phyloP scores from a whole-genome alignment of 2,329 filamentous ascomycete genomes.

The Cercospora sp. region DNA sequence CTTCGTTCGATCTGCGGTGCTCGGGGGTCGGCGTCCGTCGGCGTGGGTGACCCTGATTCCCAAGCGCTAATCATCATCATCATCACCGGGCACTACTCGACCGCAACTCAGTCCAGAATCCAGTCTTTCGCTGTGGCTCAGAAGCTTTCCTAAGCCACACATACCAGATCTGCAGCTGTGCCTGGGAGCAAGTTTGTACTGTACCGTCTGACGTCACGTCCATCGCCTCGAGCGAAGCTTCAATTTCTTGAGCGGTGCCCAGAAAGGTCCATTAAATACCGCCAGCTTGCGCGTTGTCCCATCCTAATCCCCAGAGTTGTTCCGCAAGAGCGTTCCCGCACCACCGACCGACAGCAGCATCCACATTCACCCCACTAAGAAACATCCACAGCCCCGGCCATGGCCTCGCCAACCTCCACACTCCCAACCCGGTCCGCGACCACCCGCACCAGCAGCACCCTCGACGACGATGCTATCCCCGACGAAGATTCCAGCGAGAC shows the following conservation, averaged over 20 bases:
- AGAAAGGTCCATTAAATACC: background rate
- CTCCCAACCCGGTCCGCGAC: conserved; percentile 38
- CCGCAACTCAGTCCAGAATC: background rate
- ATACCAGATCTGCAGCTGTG: background rate
- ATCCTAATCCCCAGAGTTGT: background rate
- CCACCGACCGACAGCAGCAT: background rate
- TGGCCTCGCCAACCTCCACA: conserved; percentile 25
- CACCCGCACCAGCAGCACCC: conserved; percentile 30
- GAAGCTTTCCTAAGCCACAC: background rate
- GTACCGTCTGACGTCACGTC: background rate
- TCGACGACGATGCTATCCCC: conserved; percentile 49
- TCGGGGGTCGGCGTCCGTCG: background rate
- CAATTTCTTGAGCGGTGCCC: background rate
- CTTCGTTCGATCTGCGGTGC: no score
- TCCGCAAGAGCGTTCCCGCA: background rate
- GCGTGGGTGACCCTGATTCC: background rate
- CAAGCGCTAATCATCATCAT: background rate
- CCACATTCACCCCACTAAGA: background rate
- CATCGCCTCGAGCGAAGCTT: background rate
- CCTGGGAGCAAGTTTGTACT: background rate
- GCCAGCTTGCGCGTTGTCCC: background rate
- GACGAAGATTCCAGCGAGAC: conserved; percentile 53
- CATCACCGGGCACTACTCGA: background rate
- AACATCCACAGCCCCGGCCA: conserved; percentile 3
- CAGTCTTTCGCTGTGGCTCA: background rate